Base-by-base conservation (phyloP, 2,329 filamentous ascomycete species). In the Fusarium odoratissimum region DNA sequence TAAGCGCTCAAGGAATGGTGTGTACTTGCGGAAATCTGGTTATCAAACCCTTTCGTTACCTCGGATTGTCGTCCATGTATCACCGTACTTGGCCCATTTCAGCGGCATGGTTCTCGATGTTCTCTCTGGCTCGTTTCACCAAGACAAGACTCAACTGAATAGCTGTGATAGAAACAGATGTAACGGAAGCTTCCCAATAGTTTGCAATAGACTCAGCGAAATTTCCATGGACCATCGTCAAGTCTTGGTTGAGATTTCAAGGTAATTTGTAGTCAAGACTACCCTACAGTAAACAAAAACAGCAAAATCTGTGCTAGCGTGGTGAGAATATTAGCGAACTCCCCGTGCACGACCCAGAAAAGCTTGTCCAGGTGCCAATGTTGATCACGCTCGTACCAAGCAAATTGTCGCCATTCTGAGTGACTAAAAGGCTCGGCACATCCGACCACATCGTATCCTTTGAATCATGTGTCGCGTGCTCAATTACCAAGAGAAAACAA, bases 401-500 rank as follows among this genome's bases (percentile, higher is more conserved):
- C 21, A 51, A 30, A 37, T 38, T 58, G 16, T n/a, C 28, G 42
- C 35, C 46, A 42, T 37, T 31, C 10, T n/a, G 9, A 28, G 19
- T 10, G 42, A 28, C 28, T 35, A 35, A 42, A 16, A 31, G n/a
- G 19, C 31, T 72, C 64, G 64, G 64, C 33, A 42, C 31, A 69
- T 42, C 64, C 69, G 64, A 64, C 54, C 46, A 49, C 33, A 38
- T 45, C 37, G 48, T 54, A 41, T 46, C 45, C 9, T 52, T 56
- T 45, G 51, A 51, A 63, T 38, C 35, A 55, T 51, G 33, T 46
- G 69, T 72, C 69, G 69, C 64, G 69, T 72, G 69, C 58, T 35
- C 55, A 25, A 55, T 41, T 60, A 54, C 49, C 49, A 54, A 17
- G 49, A 72, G 52, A 54, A 60, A 68, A 10, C 37, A 54, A 23